A percentile compares a stretch with the other conserved stretches of the same genome.
phyloP scores from a whole-genome alignment of 2,329 filamentous ascomycete species.

The Diplodia corticola region DNA sequence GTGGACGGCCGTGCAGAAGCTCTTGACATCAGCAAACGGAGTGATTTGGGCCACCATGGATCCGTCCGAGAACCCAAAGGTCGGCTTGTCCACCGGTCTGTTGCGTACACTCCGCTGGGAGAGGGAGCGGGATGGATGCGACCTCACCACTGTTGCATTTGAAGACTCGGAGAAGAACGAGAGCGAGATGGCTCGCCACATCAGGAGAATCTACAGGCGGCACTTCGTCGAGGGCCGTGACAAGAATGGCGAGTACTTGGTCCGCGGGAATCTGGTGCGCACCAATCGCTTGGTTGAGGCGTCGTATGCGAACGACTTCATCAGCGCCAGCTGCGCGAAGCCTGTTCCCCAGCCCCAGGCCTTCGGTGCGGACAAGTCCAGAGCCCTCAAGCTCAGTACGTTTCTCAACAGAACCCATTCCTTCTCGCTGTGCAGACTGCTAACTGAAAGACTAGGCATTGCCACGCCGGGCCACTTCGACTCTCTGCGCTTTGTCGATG shows the following conservation, averaged over 20 bases:
- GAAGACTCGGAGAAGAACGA: slow-evolving; percentile 15
- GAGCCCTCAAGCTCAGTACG: slow-evolving; percentile 16
- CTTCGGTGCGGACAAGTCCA: not conserved
- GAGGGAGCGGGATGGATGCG: slow-evolving; percentile 1
- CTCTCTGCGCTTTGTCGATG: slow-evolving; percentile 8
- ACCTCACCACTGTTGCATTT: not conserved
- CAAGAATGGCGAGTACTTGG: slow-evolving; percentile 2
- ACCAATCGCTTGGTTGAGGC: slow-evolving; percentile 10
- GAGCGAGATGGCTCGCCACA: slow-evolving; percentile 10
- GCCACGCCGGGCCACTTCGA: slow-evolving; percentile 11
- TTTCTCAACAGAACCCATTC: not conserved
- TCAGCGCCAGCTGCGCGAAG: slow-evolving; percentile 14
- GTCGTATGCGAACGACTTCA: slow-evolving; percentile 10
- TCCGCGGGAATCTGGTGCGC: slow-evolving; percentile 11
- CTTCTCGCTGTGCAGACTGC: not conserved
- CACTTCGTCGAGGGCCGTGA: slow-evolving; percentile 9
- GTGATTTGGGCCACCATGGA: slow-evolving; percentile 18
- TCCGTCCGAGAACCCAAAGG: slow-evolving; percentile 12
- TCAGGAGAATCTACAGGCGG: slow-evolving; percentile 11
- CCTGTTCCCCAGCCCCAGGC: not conserved
- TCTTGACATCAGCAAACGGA: slow-evolving; percentile 9
- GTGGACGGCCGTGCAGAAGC: not conserved
- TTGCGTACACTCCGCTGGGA: slow-evolving; percentile 18
- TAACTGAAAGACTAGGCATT: not conserved
- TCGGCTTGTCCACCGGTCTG: slow-evolving; percentile 13